Conservation (phyloP, 2,329 filamentous ascomycete species). For the Byssothecium circinans region DNA sequence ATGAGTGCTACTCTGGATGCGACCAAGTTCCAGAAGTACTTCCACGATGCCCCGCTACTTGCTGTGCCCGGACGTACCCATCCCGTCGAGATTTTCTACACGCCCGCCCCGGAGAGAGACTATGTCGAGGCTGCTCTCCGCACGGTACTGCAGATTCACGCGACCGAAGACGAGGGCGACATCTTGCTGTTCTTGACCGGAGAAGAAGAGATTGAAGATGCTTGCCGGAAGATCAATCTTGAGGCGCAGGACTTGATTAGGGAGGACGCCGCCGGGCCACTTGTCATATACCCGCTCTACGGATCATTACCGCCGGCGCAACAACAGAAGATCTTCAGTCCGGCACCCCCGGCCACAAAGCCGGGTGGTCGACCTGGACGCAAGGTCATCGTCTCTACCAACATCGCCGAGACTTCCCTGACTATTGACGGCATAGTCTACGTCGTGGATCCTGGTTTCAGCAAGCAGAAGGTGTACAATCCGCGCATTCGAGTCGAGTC, state of each 20-base stretch:
- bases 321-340: constrained; percentile 94
- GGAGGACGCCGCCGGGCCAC: constrained; percentile 86
- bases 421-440: constrained; percentile 99
- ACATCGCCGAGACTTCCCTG: constrained; percentile 96
- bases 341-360: constrained; percentile 72
- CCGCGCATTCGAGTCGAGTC: constrained; percentile 95
- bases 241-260: constrained; percentile 90
- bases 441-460: constrained; percentile 98
- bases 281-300: constrained; percentile 91
- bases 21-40: constrained; percentile 97
- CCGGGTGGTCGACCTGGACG: constrained; percentile 83
- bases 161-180: constrained; percentile 87
- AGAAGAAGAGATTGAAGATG: constrained; percentile 98
- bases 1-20: constrained; percentile 96
- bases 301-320: constrained; percentile 88
- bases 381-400: constrained; percentile 92
- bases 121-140: constrained; percentile 95
- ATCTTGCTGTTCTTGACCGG: constrained; percentile 93
- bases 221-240: constrained; percentile 84
- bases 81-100: constrained; percentile 98
- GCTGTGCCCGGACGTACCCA: constrained; percentile 94
- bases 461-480: constrained; percentile 99
- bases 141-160: constrained; percentile 95
- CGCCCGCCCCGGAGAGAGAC: constrained; percentile 90
- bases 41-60: constrained; percentile 88